Conservation (phyloP, 805 yeast genomes). For the Ogataea populi-albae region DNA sequence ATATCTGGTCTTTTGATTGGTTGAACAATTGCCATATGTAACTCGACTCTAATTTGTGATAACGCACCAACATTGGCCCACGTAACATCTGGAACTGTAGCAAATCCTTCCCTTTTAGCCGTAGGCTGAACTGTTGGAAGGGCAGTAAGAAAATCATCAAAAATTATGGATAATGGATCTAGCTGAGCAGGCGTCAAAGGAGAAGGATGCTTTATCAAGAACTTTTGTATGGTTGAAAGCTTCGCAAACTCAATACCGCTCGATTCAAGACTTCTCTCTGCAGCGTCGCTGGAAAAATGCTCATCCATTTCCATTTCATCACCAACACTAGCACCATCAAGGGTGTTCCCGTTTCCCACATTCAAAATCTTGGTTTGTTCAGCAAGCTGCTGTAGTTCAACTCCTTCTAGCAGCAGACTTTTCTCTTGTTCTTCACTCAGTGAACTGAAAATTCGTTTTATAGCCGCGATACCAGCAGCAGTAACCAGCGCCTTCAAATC, state of each 20-base stretch:
- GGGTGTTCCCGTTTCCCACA: too few relatives aligned
- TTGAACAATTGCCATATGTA: conserved; percentile 96
- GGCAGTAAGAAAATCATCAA: conserved; percentile 79
- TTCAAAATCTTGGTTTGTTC: conserved; percentile 4
- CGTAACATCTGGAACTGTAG: conserved; percentile 95
- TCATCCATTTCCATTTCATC: conserved; percentile 28
- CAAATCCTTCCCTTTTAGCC: conserved; percentile 97
- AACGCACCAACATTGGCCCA: conserved; percentile 96
- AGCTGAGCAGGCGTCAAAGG: conserved; percentile 77
- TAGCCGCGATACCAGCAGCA: conserved; percentile 93
- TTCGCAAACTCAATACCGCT: conserved; percentile 7
- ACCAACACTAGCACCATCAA: conserved; percentile 1
- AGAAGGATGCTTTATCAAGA: conserved; percentile 70
- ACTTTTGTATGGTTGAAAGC: conserved; percentile 65
- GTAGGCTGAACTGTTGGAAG: conserved; percentile 94
- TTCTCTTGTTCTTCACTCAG: conserved; percentile 42
- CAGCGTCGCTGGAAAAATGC: background rate
- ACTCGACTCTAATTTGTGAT: conserved; percentile 72
- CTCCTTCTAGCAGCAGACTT: conserved; percentile 16
- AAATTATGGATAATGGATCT: conserved; percentile 68
- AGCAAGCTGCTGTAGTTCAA: conserved; percentile 10
- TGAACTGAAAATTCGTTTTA: conserved; percentile 80
- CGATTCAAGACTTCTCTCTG: conserved; percentile 3
- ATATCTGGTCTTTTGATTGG: conserved; percentile 92
- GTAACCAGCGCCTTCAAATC: conserved; percentile 91